phyloP scores from a whole-genome alignment of 441 rosid genomes.

The Bruguiera hainesii region DNA sequence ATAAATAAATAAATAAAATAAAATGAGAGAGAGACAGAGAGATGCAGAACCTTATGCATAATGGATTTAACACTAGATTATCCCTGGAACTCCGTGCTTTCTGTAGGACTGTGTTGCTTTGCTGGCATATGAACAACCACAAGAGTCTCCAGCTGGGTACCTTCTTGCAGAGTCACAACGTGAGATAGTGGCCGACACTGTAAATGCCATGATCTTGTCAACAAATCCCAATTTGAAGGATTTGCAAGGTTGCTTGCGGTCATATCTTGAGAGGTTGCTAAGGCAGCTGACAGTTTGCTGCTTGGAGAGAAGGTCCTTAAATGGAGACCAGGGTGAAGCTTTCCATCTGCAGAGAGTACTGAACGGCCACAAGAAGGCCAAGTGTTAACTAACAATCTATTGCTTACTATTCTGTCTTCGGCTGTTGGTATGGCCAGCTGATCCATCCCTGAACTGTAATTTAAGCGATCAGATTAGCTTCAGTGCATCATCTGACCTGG shows the following conservation, averaged over 20 bases:
- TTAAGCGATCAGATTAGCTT: constrained; percentile 10
- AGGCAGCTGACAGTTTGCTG: constrained; percentile 76
- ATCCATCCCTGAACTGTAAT: constrained; percentile 10
- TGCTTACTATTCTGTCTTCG: neutral
- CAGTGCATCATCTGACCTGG: neutral
- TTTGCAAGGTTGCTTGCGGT: constrained; percentile 42
- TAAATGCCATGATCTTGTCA: constrained; percentile 72
- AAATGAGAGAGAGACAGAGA: no score
- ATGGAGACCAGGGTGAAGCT: constrained; percentile 75
- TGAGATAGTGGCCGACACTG: constrained; percentile 81
- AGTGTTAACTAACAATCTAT: constrained; percentile 23
- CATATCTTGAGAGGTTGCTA: constrained; percentile 61
- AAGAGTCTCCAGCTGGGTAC: constrained; percentile 61
- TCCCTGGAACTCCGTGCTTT: neutral
- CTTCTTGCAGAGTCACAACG: constrained; percentile 72
- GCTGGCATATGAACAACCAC: constrained; percentile 71
- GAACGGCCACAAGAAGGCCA: constrained; percentile 29
- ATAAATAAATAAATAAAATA: no score
- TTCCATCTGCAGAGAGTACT: constrained; percentile 55
- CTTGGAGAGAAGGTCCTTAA: constrained; percentile 57
- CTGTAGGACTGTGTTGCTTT: constrained; percentile 77
- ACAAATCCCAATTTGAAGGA: constrained; percentile 59
- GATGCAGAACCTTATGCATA: no score
- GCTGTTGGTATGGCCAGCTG: constrained; percentile 16
- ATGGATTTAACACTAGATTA: constrained; percentile 8